Conservation (phyloP, 2,329 filamentous ascomycete genomes). For the Sclerotinia glacialis region DNA sequence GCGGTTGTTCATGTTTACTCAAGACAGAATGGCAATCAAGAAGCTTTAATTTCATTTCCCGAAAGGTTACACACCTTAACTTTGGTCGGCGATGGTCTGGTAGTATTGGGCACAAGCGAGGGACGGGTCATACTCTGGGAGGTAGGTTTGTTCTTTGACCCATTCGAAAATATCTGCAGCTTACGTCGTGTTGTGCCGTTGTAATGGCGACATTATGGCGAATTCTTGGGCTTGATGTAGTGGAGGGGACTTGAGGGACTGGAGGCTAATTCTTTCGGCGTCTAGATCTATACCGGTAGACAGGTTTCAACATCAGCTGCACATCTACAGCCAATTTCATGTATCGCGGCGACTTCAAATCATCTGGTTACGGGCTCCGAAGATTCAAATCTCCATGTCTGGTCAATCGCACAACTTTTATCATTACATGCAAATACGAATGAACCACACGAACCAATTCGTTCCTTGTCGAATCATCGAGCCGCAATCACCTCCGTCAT, state of each 20-base stretch:
- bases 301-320: conserved; percentile 72
- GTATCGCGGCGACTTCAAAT: conserved; percentile 67
- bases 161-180: conserved; percentile 6
- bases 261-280: conserved; percentile 21
- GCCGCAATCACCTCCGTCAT: conserved; percentile 66
- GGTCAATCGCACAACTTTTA: conserved; percentile 76
- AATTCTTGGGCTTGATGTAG: not conserved
- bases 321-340: conserved; percentile 78
- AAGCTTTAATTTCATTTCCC: conserved; percentile 82
- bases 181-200: conserved; percentile 17
- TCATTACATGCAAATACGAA: conserved; percentile 52
- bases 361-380: conserved; percentile 76
- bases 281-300: conserved; percentile 69
- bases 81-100: conserved; percentile 64
- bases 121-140: conserved; percentile 92
- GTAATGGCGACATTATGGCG: not conserved
- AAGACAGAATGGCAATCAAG: conserved; percentile 77
- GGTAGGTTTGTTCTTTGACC: conserved; percentile 53
- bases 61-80: conserved; percentile 80
- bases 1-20: conserved; percentile 92
- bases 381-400: conserved; percentile 89
- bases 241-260: too few relatives aligned
- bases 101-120: conserved; percentile 78
- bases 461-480: conserved; percentile 75
- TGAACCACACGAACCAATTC: conserved; percentile 64